A percentile compares a stretch with the other conserved stretches of the same genome.
These are phyloP conservation scores for Casuarina glauca DNA, from an alignment of 306 rosid species.

Conservation along the genomic window DNA sequence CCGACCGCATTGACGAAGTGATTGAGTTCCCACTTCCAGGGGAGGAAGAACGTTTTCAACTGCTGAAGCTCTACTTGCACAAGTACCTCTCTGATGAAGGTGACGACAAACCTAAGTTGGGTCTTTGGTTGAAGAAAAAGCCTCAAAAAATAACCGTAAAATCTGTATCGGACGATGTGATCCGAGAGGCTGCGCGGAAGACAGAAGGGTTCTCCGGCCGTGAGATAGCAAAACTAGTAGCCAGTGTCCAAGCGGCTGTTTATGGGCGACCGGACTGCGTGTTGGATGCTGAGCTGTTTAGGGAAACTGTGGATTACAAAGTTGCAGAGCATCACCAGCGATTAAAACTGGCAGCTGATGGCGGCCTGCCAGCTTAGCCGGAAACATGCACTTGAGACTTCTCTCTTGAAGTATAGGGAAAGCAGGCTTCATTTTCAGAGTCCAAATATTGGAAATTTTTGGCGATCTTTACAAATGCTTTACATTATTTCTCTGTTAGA, in stretches of 20 bases:
- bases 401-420: background rate
- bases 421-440: background rate
- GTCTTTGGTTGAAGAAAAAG: slow-evolving; percentile 46
- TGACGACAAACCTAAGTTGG: slow-evolving; percentile 42
- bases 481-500: background rate
- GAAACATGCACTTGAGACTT: slow-evolving; percentile 7
- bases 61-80: slow-evolving; percentile 77
- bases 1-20: slow-evolving; percentile 96
- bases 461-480: background rate
- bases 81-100: slow-evolving; percentile 62
- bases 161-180: slow-evolving; percentile 69
- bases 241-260: slow-evolving; percentile 97
- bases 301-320: slow-evolving; percentile 85
- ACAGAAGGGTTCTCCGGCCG: slow-evolving; percentile 98
- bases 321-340: slow-evolving; percentile 91
- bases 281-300: slow-evolving; percentile 73
- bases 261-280: slow-evolving; percentile 84
- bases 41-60: slow-evolving; percentile 82
- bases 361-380: slow-evolving; percentile 44
- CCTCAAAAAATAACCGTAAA: slow-evolving; percentile 56
- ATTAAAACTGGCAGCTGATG: slow-evolving; percentile 78
- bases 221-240: slow-evolving; percentile 94
- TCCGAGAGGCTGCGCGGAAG: slow-evolving; percentile 71
- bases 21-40: slow-evolving; percentile 95
- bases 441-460: slow-evolving; percentile 5